These are phyloP conservation scores for Claviceps capensis DNA, from an alignment of 2,329 filamentous ascomycete species.

Conservation along the genomic window DNA sequence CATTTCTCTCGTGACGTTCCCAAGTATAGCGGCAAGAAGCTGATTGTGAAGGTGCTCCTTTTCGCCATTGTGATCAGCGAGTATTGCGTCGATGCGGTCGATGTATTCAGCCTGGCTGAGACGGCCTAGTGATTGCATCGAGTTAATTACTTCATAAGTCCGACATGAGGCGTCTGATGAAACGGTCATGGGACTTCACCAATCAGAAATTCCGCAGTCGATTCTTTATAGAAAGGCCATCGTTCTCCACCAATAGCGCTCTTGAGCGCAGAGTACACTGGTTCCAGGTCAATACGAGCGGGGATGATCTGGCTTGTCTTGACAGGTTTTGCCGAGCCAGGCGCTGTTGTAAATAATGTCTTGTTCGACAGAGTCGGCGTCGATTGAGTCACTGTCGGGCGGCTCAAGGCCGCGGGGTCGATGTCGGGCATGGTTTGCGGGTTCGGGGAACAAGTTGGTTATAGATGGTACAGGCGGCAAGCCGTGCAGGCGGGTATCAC, in stretches of 20 bases:
- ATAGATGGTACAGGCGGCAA: slow-evolving; percentile 10
- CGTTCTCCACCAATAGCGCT: slow-evolving; percentile 43
- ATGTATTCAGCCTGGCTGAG: slow-evolving; percentile 49
- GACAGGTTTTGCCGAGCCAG: slow-evolving; percentile 34
- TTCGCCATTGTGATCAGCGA: slow-evolving; percentile 42
- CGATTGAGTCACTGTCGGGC: slow-evolving; percentile 41
- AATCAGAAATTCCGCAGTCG: slow-evolving; percentile 47
- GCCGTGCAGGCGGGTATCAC: slow-evolving; percentile 2
- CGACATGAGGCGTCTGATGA: neutral
- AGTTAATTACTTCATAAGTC: slow-evolving; percentile 14
- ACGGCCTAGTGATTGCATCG: slow-evolving; percentile 31
- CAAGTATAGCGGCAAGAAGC: slow-evolving; percentile 51
- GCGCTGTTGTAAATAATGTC: slow-evolving; percentile 38
- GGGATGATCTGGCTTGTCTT: slow-evolving; percentile 52
- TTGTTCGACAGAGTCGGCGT: slow-evolving; percentile 46
- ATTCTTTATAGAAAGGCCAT: slow-evolving; percentile 51
- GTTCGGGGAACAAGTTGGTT: slow-evolving; percentile 11
- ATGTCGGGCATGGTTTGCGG: slow-evolving; percentile 48
- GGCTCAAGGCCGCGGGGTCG: slow-evolving; percentile 55
- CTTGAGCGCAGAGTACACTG: slow-evolving; percentile 49
- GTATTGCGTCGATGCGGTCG: slow-evolving; percentile 44
- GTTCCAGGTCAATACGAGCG: slow-evolving; percentile 53
- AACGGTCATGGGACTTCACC: slow-evolving; percentile 26
- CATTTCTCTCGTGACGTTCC: slow-evolving; percentile 56
- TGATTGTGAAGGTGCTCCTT: slow-evolving; percentile 54